These are phyloP conservation scores for Suhomyces sp. DNA, from an alignment of 805 yeast species.

Conservation along the genomic window DNA sequence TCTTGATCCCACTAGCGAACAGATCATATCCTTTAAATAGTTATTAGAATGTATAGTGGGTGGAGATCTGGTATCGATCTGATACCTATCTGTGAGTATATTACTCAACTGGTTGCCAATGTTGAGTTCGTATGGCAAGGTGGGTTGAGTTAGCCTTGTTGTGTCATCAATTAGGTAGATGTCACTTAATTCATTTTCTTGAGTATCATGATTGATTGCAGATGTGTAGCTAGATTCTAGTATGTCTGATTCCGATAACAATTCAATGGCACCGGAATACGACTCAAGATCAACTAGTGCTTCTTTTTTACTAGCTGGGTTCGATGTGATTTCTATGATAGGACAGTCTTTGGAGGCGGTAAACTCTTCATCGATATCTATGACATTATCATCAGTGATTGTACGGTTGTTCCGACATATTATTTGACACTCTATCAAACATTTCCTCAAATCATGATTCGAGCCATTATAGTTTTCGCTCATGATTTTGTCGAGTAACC, in stretches of 20 bases:
- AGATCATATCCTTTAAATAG: constrained; percentile 7
- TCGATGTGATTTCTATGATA: background rate
- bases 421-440: constrained; percentile 45
- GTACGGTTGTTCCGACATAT: constrained; percentile 20
- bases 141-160: constrained; percentile 20
- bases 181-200: constrained; percentile 35
- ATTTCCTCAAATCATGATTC: constrained; percentile 45
- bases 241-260: constrained; percentile 28
- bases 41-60: constrained; percentile 6
- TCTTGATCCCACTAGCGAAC: constrained; percentile 31
- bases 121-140: constrained; percentile 40
- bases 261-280: constrained; percentile 17
- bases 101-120: constrained; percentile 20
- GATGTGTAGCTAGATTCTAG: constrained; percentile 25
- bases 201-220: constrained; percentile 20
- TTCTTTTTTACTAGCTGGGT: background rate
- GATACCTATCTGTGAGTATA: background rate
- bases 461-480: constrained; percentile 14
- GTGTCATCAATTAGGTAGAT: constrained; percentile 33
- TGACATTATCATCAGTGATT: background rate
- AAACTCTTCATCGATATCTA: background rate
- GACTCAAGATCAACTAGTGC: constrained; percentile 3
- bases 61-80: background rate
- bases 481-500: constrained; percentile 26
- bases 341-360: background rate